Evolutionary conservation across 2,329 filamentous ascomycete species (phyloP), one percentile per base, ranked within the genome.

Genomic region (Coleophoma eucalyptorum): DNA sequence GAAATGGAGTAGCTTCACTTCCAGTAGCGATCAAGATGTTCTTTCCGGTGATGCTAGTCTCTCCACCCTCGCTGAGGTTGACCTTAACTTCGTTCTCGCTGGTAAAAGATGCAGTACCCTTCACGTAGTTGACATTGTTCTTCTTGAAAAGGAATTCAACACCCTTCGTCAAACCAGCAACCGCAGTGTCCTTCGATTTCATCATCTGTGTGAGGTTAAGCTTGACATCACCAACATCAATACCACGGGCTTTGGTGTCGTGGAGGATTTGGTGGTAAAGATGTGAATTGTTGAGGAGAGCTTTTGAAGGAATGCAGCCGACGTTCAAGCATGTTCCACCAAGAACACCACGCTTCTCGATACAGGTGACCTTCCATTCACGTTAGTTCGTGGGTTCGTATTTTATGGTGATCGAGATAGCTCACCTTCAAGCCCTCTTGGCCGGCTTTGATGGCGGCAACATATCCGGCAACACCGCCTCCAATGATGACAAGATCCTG

Each of bases 141-240:
- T 99, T 97, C 86, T 97, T 97, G 76, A 99, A 87, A 57, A 99
- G 79, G 70, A 93, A 99, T 74, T 99, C 94, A 59, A 99, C 89
- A 70, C 94, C 94, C 80, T 97, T 97, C 60, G 94, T 99, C 60
- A 99, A 77, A 46, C 91, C 84, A 38, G 77, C 73, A 56, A 99
- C 94, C 48, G 94, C 95, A 34, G 84, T 87, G 48, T 99, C 93
- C 78, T 99, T 99, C 53, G 94, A 92, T 78, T 97, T 96, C 92
- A 99, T 97, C 84, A 99, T 91, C 72, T 94, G 86, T 65, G 78
- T 74, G 43, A 99, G 81, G 80, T 99, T 97, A 68, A 99, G 86
- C 74, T 96, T 95, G 67, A 99, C 93, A 75, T 96, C 90, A 68
- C 89, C 87, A 63, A 99, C 94, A 68, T 97, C 93, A 70, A 99